phyloP scores from a whole-genome alignment of 371 early-diverging fungal genomes.

The Saksenaea oblongispora region DNA sequence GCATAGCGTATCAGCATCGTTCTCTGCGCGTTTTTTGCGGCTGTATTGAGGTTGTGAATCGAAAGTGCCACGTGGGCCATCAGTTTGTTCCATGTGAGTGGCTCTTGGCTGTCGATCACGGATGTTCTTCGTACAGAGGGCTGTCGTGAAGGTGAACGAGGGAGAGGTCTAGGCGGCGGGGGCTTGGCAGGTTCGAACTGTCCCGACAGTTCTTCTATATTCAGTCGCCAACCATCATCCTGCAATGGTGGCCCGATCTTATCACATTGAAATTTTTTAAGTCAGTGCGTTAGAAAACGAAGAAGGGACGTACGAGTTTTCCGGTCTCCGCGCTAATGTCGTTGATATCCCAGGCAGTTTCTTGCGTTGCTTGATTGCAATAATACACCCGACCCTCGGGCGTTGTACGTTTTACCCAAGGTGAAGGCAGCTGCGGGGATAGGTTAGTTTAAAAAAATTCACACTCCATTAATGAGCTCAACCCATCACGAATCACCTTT shows the following conservation, averaged over 20 bases:
- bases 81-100: conserved; percentile 63
- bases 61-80: conserved; percentile 63
- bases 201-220: conserved; percentile 5
- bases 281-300: background rate
- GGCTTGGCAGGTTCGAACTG: conserved; percentile 5
- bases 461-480: background rate
- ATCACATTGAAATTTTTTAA: background rate
- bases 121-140: conserved; percentile 20
- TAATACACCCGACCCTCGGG: conserved; percentile 68
- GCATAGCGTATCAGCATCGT: conserved; percentile 51
- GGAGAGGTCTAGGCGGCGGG: conserved; percentile 16
- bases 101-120: conserved; percentile 20
- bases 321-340: conserved; percentile 8
- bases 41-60: conserved; percentile 64
- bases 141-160: conserved; percentile 23
- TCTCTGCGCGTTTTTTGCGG: conserved; percentile 56
- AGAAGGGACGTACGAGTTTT: background rate
- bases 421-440: conserved; percentile 34
- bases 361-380: conserved; percentile 72
- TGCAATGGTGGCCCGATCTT: background rate
- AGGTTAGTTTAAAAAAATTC: background rate
- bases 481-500: conserved; percentile 15
- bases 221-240: conserved; percentile 5
- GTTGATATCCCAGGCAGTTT: conserved; percentile 62
- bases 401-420: conserved; percentile 58